A percentile compares a stretch with the other conserved stretches of the same genome.
Conservation (phyloP, 2,329 filamentous ascomycete species). For the Aspergillus udagawae region DNA sequence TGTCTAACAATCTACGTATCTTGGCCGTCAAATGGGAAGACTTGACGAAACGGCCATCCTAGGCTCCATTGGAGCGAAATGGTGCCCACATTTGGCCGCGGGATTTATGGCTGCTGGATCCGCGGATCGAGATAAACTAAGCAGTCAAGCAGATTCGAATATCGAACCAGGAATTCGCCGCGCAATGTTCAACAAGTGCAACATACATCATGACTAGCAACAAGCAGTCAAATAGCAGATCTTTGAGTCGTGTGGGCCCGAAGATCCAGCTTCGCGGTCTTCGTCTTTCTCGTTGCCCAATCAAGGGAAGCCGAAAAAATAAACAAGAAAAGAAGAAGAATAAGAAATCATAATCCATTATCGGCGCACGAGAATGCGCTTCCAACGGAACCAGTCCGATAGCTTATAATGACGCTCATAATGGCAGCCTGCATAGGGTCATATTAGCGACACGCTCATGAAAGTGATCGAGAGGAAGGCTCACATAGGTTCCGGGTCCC, state of each 20-base stretch:
- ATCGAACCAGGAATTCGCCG: background rate
- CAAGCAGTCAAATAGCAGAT: background rate
- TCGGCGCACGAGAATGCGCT: slow-evolving; percentile 70
- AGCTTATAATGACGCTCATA: slow-evolving; percentile 59
- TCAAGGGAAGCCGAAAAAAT: background rate
- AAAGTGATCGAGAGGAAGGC: slow-evolving; percentile 39
- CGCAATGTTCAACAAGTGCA: background rate
- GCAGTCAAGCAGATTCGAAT: background rate
- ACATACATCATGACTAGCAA: background rate
- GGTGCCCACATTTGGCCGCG: background rate
- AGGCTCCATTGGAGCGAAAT: background rate
- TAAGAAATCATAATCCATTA: slow-evolving; percentile 31
- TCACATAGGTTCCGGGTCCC: slow-evolving; percentile 71
- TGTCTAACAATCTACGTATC: background rate
- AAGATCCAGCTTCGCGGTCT: background rate
- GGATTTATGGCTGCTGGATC: background rate
- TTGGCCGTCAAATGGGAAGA: background rate
- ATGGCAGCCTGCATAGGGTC: slow-evolving; percentile 34
- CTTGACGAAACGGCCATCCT: background rate
- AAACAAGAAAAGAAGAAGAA: slow-evolving; percentile 6
- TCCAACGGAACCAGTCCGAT: slow-evolving; percentile 60
- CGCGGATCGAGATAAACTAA: background rate
- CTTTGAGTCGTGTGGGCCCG: background rate
- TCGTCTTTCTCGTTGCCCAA: background rate
- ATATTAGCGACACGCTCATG: slow-evolving; percentile 5